A percentile compares a stretch with the other conserved stretches of the same genome.
Evolutionary conservation across 495 filamentous ascomycete genomes (phyloP).

Genomic region (Penicillium antarcticum): DNA sequence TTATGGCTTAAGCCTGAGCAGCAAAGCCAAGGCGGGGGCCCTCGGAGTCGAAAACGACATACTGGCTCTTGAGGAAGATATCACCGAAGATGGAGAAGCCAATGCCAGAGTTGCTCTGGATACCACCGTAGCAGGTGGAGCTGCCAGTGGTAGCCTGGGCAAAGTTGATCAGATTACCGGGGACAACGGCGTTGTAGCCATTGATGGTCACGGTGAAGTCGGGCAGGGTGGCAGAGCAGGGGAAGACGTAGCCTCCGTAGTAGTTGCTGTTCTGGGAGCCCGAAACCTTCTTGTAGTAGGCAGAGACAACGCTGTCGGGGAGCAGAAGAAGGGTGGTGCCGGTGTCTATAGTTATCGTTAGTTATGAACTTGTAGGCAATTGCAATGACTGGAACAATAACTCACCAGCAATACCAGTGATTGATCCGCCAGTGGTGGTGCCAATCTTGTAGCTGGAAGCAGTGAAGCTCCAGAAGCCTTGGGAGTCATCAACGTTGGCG

Average conservation of each 20-base stretch:
- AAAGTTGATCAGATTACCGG: constrained; percentile 43
- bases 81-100: constrained; percentile 73
- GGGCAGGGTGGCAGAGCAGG: constrained; percentile 61
- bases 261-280: constrained; percentile 43
- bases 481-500: constrained; percentile 49
- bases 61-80: constrained; percentile 75
- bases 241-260: constrained; percentile 65
- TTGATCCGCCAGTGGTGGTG: constrained; percentile 22
- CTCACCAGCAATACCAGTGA: constrained; percentile 38
- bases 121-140: constrained; percentile 59
- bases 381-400: background rate
- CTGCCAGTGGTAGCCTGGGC: constrained; percentile 37
- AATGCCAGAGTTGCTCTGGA: constrained; percentile 61
- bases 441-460: constrained; percentile 61
- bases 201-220: constrained; percentile 57
- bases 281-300: constrained; percentile 61
- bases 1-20: constrained; percentile 27
- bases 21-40: constrained; percentile 62
- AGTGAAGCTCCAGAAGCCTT: constrained; percentile 73
- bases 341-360: constrained; percentile 41
- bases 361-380: no score
- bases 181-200: constrained; percentile 41
- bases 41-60: constrained; percentile 67
- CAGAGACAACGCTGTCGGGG: constrained; percentile 49
- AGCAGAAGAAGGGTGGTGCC: constrained; percentile 73